phyloP scores from a whole-genome alignment of 257 asterid species.

The Gardenia jasminoides region DNA sequence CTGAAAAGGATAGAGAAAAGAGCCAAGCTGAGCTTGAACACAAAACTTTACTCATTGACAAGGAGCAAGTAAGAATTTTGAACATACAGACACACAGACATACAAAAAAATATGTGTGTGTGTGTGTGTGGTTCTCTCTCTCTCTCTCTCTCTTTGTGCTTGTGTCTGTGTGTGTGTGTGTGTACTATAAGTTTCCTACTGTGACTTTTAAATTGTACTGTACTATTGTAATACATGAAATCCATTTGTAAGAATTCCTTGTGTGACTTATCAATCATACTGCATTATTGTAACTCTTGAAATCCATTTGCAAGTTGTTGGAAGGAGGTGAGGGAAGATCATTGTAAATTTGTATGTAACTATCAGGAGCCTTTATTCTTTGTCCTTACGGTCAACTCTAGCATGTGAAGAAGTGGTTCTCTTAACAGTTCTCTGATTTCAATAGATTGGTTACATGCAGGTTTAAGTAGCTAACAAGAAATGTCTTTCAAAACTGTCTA shows the following conservation, averaged over 20 bases:
- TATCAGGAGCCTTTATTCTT: neutral
- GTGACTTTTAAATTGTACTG: neutral
- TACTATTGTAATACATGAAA: neutral
- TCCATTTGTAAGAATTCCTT: too few species aligned
- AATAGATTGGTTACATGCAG: too few species aligned
- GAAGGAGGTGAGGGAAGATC: neutral
- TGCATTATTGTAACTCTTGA: too few species aligned
- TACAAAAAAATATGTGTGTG: too few species aligned
- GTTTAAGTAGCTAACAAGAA: too few species aligned
- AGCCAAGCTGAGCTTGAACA: neutral
- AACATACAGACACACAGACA: neutral
- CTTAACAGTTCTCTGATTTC: neutral
- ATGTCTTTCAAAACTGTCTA: neutral
- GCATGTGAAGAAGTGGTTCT: neutral
- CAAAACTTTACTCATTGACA: constrained; percentile 3
- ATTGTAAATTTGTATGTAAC: neutral
- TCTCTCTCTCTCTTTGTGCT: too few species aligned
- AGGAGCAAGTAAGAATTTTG: constrained; percentile 10
- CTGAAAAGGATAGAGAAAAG: constrained; percentile 10
- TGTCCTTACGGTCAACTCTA: neutral
- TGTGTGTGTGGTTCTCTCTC: neutral
- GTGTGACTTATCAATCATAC: too few species aligned
- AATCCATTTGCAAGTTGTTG: neutral
- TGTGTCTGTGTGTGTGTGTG: too few species aligned
- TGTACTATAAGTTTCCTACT: too few species aligned